Evolutionary conservation across 1,139 yeast genomes (phyloP), one percentile per base, ranked within the genome.

Genomic region (Debaryomyces udenii): DNA sequence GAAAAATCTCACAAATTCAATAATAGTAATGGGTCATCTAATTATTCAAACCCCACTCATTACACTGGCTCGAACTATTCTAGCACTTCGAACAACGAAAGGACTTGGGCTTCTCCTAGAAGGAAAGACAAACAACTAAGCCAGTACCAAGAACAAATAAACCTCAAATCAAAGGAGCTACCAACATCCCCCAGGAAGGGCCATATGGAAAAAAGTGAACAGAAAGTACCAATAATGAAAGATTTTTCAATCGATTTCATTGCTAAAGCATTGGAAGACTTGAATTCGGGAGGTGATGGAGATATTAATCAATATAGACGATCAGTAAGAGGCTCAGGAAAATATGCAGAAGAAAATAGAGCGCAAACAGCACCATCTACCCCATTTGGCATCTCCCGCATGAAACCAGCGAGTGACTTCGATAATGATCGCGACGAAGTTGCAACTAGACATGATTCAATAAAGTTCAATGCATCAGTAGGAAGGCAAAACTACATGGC

Each of bases 261-360:
- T 65, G 68, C 83, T 63, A 55, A 82, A 71, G 66, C 90, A 64
- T 42, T 86, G 39, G 87, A 83, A 53, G 84, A 81, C 50, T 70
- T 86, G 52, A 83, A 82, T 53, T 64, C 76, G 3, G 84, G 83
- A n/a, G 83, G 85, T 0, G 70, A 79, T 50, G 84, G 85, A 9
- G 83, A 78, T 50, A 68, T 78, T 17, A 67, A 61, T 39, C 68
- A 63, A 46, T 74, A 62, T 53, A 59, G 78, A 47, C 56, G 64
- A 45, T 68, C 76, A 2, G 67, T 70, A 3, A 56, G 77, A 31
- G 22, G 37, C 6, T 40, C 52, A 10, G 60, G 60, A 6, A 54
- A 51, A 34, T 6, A 5, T 20, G 51, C 38, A 22, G 45, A 39
- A 16, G 48, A 41, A 5, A 23, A 31, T 16, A 40, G 45, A 33